Percentiles rank a stretch among this genome's conserved stretches.
These are phyloP conservation scores for Debaryomyces psychrophilus DNA, from an alignment of 1,139 yeast genomes.

Conservation along the genomic window DNA sequence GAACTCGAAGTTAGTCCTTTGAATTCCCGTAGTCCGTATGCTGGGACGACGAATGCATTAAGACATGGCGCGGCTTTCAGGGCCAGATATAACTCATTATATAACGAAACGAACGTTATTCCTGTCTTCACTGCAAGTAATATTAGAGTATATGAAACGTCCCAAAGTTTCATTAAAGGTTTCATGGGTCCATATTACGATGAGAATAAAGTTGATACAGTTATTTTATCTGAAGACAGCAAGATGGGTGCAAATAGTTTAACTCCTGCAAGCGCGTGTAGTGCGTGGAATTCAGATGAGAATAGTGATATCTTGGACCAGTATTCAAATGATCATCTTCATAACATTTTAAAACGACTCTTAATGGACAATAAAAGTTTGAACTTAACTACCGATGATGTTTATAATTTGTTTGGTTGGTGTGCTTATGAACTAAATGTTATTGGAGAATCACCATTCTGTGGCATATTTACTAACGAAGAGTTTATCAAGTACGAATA, in stretches of 20 bases:
- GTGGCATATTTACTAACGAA: conserved; percentile 52
- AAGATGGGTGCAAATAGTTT: conserved; percentile 34
- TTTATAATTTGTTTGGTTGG: conserved; percentile 41
- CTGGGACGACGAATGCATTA: conserved; percentile 37
- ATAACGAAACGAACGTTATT: conserved; percentile 21
- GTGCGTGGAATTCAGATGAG: conserved; percentile 18
- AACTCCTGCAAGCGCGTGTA: conserved; percentile 32
- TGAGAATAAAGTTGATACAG: conserved; percentile 25
- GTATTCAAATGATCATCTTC: conserved; percentile 23
- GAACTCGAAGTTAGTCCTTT: conserved; percentile 35
- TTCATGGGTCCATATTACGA: conserved; percentile 32
- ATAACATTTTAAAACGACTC: conserved; percentile 23
- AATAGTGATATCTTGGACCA: conserved; percentile 16
- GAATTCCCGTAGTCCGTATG: conserved; percentile 31
- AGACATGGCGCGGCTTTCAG: conserved; percentile 41
- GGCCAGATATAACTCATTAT: conserved; percentile 35
- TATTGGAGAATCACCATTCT: conserved; percentile 49
- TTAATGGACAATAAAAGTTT: conserved; percentile 30
- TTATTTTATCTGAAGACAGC: conserved; percentile 30
- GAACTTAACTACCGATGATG: conserved; percentile 45
- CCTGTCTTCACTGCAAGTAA: conserved; percentile 41
- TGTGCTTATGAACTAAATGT: conserved; percentile 62
- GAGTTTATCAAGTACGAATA: conserved; percentile 51
- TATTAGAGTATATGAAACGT: conserved; percentile 33
- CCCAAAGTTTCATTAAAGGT: conserved; percentile 37